Conservation (phyloP, 2,329 filamentous ascomycete genomes). For the Chaetothyriales sp. region DNA sequence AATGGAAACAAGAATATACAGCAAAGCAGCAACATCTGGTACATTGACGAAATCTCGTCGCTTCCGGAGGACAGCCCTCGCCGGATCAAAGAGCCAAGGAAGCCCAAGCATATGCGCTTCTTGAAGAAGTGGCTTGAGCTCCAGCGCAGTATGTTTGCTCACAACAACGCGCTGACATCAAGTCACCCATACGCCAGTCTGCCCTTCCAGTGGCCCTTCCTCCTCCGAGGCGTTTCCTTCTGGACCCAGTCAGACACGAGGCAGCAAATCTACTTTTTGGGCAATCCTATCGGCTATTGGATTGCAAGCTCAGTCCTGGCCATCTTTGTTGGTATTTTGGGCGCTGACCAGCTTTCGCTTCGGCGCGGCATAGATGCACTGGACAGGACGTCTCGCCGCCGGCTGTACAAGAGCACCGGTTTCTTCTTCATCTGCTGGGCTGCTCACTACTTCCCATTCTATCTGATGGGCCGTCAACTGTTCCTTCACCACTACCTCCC, state of each 20-base stretch:
- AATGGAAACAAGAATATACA: slow-evolving; percentile 95
- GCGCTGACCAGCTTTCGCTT: slow-evolving; percentile 83
- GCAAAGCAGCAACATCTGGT: slow-evolving; percentile 86
- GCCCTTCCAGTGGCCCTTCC: slow-evolving; percentile 95
- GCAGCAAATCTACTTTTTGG: slow-evolving; percentile 96
- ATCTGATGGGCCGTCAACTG: slow-evolving; percentile 91
- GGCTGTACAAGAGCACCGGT: slow-evolving; percentile 93
- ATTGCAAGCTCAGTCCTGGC: slow-evolving; percentile 80
- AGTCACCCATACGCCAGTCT: slow-evolving; percentile 91
- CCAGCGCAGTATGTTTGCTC: slow-evolving; percentile 96
- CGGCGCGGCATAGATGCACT: slow-evolving; percentile 85
- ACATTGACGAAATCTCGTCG: slow-evolving; percentile 78
- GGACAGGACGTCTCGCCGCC: slow-evolving; percentile 77
- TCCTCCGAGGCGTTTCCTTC: slow-evolving; percentile 94
- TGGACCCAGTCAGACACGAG: slow-evolving; percentile 94
- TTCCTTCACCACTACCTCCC: slow-evolving; percentile 98
- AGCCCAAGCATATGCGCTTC: slow-evolving; percentile 76
- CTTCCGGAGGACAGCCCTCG: slow-evolving; percentile 57
- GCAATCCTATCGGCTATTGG: slow-evolving; percentile 97
- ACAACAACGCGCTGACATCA: slow-evolving; percentile 95
- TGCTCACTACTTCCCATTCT: slow-evolving; percentile 94
- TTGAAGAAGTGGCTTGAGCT: slow-evolving; percentile 90
- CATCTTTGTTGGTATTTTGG: slow-evolving; percentile 81
- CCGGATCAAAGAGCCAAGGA: slow-evolving; percentile 56
- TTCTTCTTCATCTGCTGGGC: slow-evolving; percentile 99